Percentiles rank a stretch among this genome's conserved stretches.
Evolutionary conservation across 2,329 filamentous ascomycete species (phyloP).

Genomic region (Dothidotthia symphoricarpi): DNA sequence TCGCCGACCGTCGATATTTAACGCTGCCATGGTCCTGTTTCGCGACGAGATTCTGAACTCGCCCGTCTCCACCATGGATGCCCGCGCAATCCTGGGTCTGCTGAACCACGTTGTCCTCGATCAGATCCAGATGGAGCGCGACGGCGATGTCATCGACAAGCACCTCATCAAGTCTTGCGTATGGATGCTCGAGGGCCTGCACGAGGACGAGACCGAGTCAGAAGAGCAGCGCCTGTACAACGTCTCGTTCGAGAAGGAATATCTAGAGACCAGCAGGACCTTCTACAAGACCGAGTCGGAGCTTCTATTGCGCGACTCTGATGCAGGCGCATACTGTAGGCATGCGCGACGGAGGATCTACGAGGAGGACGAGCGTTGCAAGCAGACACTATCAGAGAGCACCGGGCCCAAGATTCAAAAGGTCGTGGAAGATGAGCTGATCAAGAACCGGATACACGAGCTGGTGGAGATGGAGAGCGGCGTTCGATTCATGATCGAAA

Average conservation of each 20-base stretch:
- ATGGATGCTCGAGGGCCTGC: slow-evolving; percentile 85
- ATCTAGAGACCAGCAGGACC: slow-evolving; percentile 64
- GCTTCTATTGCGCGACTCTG: slow-evolving; percentile 69
- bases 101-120: slow-evolving; percentile 82
- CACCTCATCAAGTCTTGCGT: slow-evolving; percentile 77
- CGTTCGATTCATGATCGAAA: slow-evolving; percentile 85
- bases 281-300: slow-evolving; percentile 80
- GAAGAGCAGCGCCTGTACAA: slow-evolving; percentile 81
- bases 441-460: slow-evolving; percentile 72
- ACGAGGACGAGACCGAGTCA: slow-evolving; percentile 75
- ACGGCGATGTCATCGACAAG: slow-evolving; percentile 85
- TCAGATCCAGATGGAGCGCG: slow-evolving; percentile 87
- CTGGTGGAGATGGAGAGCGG: slow-evolving; percentile 87
- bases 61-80: slow-evolving; percentile 45
- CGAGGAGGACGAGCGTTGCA: slow-evolving; percentile 80
- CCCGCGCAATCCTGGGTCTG: slow-evolving; percentile 65
- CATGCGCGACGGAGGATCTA: slow-evolving; percentile 70
- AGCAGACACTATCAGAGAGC: slow-evolving; percentile 72
- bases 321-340: slow-evolving; percentile 78
- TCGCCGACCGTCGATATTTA: slow-evolving; percentile 74
- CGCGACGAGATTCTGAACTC: slow-evolving; percentile 78
- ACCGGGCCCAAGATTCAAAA: slow-evolving; percentile 71
- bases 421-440: slow-evolving; percentile 79
- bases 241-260: slow-evolving; percentile 76
- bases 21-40: slow-evolving; percentile 81